Conservation (phyloP, 1,284 basidiomycete genomes). For the Pseudozyma hubeiensis region DNA sequence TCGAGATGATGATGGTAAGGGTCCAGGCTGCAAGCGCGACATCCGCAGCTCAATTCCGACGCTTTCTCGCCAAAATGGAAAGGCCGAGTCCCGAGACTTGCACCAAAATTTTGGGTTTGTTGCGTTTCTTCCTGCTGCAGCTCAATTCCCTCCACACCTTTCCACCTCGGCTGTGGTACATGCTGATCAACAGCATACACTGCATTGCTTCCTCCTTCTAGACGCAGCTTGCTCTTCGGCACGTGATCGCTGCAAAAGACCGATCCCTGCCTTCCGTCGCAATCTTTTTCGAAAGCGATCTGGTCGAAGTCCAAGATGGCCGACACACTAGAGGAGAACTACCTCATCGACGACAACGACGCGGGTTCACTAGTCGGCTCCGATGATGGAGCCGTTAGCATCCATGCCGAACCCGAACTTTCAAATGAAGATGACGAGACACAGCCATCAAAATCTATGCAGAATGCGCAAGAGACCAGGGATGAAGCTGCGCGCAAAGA, state of each 20-base stretch:
- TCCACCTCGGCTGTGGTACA: background rate
- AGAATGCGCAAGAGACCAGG: conserved; percentile 11
- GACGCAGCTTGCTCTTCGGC: background rate
- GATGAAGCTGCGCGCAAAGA: conserved; percentile 51
- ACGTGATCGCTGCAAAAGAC: too few relatives aligned
- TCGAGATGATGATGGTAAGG: conserved; percentile 31
- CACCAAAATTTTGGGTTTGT: conserved; percentile 21
- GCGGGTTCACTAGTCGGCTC: conserved; percentile 32
- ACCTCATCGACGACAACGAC: conserved; percentile 53
- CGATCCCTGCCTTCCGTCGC: background rate
- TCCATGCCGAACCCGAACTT: conserved; percentile 29
- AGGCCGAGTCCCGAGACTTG: conserved; percentile 30
- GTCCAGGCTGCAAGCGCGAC: conserved; percentile 32
- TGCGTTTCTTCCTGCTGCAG: conserved; percentile 8
- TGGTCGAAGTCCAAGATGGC: conserved; percentile 43
- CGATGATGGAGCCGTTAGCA: conserved; percentile 44
- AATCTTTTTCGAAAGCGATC: background rate
- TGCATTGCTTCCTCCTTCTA: background rate
- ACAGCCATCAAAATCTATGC: background rate
- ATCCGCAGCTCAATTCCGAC: background rate
- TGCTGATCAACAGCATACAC: conserved; percentile 6
- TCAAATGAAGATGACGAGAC: conserved; percentile 5
- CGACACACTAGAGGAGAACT: conserved; percentile 60
- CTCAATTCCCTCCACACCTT: conserved; percentile 29
- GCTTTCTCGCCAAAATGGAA: background rate